These are phyloP conservation scores for Gnomoniopsis sp. DNA, from an alignment of 2,329 filamentous ascomycete genomes.

Conservation along the genomic window DNA sequence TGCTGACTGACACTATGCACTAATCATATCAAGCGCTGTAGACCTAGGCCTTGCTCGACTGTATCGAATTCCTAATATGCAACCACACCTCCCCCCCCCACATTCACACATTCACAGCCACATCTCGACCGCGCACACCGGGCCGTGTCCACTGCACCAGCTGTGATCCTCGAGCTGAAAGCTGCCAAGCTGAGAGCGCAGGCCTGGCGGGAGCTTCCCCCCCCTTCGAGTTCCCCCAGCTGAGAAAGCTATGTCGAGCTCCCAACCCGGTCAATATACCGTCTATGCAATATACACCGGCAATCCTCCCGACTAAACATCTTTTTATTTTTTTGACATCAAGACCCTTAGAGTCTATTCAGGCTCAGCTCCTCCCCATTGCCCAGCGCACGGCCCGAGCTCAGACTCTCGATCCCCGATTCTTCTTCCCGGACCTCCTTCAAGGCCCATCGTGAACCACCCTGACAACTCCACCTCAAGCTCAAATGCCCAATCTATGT, in stretches of 20 bases:
- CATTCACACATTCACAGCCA: too few relatives aligned
- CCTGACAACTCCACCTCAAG: background rate
- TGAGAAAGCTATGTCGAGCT: constrained; percentile 8
- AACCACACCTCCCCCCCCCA: too few relatives aligned
- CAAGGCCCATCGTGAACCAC: background rate
- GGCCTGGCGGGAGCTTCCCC: background rate
- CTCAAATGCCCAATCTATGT: background rate
- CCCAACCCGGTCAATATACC: constrained; percentile 1
- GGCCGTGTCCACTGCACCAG: background rate
- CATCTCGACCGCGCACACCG: background rate
- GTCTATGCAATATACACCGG: background rate
- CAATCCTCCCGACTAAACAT: background rate
- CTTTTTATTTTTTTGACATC: background rate
- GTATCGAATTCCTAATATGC: background rate
- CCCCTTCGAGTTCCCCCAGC: background rate
- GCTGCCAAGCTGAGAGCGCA: background rate
- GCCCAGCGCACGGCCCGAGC: background rate
- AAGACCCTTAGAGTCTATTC: background rate
- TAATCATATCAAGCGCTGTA: background rate
- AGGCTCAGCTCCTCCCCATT: background rate
- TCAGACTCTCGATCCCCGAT: background rate
- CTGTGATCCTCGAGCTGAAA: background rate
- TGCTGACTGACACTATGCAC: background rate
- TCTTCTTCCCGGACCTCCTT: background rate
- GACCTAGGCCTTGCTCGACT: background rate